A percentile compares a stretch with the other conserved stretches of the same genome.
Conservation (phyloP, 129 eudicot species). For the Arctium lappa region DNA sequence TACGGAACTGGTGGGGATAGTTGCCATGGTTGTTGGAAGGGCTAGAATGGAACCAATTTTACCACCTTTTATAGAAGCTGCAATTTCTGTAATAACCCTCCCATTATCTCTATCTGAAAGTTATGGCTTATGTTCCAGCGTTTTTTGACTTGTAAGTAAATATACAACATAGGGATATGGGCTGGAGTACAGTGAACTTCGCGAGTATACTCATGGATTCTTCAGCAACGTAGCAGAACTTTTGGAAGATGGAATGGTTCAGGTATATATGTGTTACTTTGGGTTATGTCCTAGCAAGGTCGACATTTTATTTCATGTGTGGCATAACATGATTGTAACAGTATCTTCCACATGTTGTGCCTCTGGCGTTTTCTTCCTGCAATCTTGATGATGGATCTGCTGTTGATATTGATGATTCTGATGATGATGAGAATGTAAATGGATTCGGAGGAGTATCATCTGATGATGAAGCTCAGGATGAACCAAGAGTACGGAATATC, state of each 20-base stretch:
- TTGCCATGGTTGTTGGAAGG: slow-evolving; percentile 98
- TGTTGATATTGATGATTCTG: slow-evolving; percentile 91
- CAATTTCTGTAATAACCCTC: slow-evolving; percentile 57
- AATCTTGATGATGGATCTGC: slow-evolving; percentile 99
- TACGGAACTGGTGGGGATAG: slow-evolving; percentile 93
- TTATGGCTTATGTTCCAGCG: not conserved
- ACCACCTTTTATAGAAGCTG: slow-evolving; percentile 95
- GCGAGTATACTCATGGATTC: slow-evolving; percentile 98
- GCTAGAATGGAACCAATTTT: slow-evolving; percentile 87
- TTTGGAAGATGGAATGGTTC: slow-evolving; percentile 80
- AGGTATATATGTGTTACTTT: slow-evolving; percentile 41
- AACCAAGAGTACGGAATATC: slow-evolving; percentile 92
- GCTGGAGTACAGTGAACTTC: slow-evolving; percentile 92
- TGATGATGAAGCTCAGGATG: slow-evolving; percentile 99
- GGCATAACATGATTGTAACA: slow-evolving; percentile 30
- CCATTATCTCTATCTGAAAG: slow-evolving; percentile 5
- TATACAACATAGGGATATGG: slow-evolving; percentile 65
- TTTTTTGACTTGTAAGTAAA: slow-evolving; percentile 12
- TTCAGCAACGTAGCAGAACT: slow-evolving; percentile 93
- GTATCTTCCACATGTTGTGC: slow-evolving; percentile 97
- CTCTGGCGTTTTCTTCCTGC: slow-evolving; percentile 83
- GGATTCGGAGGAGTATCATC: slow-evolving; percentile 98
- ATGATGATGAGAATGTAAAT: slow-evolving; percentile 69
- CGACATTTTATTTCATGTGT: not conserved
- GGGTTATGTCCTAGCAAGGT: not conserved